Evolutionary conservation across 371 early-diverging fungal species (phyloP).

Genomic region (Encephalitozoon intestinalis): DNA sequence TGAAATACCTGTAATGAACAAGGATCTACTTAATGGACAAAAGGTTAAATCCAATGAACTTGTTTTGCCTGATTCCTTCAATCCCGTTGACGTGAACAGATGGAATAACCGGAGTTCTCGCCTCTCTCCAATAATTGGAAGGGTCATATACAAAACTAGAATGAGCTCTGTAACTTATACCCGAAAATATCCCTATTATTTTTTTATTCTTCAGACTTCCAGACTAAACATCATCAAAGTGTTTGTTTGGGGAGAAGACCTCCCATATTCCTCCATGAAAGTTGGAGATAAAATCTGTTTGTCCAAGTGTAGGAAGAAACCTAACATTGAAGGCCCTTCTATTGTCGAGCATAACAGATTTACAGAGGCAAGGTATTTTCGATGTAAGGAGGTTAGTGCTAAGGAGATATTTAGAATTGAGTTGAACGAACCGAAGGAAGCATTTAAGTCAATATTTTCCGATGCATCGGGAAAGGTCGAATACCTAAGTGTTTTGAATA

Average conservation of each 20-base stretch:
- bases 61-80: not conserved
- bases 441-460: constrained; percentile 20
- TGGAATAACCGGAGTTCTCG: not conserved
- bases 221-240: constrained; percentile 38
- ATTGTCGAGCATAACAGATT: constrained; percentile 43
- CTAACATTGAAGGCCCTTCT: not conserved
- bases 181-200: constrained; percentile 19
- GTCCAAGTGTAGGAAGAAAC: constrained; percentile 42
- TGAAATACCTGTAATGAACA: not conserved
- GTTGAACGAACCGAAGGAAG: not conserved
- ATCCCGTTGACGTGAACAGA: too few relatives aligned
- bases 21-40: not conserved
- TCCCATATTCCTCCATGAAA: constrained; percentile 49
- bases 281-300: constrained; percentile 45
- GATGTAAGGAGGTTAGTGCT: constrained; percentile 33
- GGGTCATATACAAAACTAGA: constrained; percentile 35
- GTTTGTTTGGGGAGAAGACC: constrained; percentile 52
- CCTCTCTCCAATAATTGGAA: not conserved
- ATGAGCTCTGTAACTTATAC: constrained; percentile 14
- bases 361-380: constrained; percentile 47
- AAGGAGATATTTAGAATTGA: constrained; percentile 31
- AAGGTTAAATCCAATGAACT: not conserved
- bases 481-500: constrained; percentile 47
- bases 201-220: constrained; percentile 45
- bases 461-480: constrained; percentile 46